phyloP scores from a whole-genome alignment of 2,329 filamentous ascomycete species.

The Xylariales sp. region DNA sequence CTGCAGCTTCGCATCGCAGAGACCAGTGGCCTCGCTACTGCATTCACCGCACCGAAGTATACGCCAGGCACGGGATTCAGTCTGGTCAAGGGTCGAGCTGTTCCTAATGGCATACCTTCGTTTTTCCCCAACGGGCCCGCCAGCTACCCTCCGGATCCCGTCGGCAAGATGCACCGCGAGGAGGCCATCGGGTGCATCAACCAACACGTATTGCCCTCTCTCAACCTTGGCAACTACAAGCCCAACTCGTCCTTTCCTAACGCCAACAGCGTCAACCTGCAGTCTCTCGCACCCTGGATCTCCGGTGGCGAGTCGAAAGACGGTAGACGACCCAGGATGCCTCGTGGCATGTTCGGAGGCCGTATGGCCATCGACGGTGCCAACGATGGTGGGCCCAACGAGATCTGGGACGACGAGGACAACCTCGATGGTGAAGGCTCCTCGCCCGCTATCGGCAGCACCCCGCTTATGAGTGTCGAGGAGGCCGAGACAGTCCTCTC shows the following conservation, averaged over 20 bases:
- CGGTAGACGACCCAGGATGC: slow-evolving; percentile 25
- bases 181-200: slow-evolving; percentile 66
- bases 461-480: slow-evolving; percentile 56
- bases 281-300: slow-evolving; percentile 53
- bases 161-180: slow-evolving; percentile 61
- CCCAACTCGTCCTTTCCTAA: slow-evolving; percentile 27
- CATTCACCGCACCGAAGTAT: slow-evolving; percentile 53
- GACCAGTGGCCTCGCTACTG: slow-evolving; percentile 46
- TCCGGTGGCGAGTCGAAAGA: slow-evolving; percentile 34
- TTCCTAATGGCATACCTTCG: slow-evolving; percentile 58
- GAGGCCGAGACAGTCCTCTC: slow-evolving; percentile 56
- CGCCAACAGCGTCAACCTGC: slow-evolving; percentile 45
- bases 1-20: slow-evolving; percentile 57
- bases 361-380: slow-evolving; percentile 11
- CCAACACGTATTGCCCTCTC: slow-evolving; percentile 59
- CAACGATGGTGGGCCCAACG: slow-evolving; percentile 17
- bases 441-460: slow-evolving; percentile 37
- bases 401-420: slow-evolving; percentile 27
- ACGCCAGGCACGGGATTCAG: slow-evolving; percentile 54
- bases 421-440: slow-evolving; percentile 19
- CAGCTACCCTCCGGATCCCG: slow-evolving; percentile 49
- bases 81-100: slow-evolving; percentile 59
- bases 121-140: slow-evolving; percentile 51
- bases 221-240: slow-evolving; percentile 48
- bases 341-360: slow-evolving; percentile 19